Conservation (phyloP, 768 basidiomycete species). For the Leccinellum rugosiceps region DNA sequence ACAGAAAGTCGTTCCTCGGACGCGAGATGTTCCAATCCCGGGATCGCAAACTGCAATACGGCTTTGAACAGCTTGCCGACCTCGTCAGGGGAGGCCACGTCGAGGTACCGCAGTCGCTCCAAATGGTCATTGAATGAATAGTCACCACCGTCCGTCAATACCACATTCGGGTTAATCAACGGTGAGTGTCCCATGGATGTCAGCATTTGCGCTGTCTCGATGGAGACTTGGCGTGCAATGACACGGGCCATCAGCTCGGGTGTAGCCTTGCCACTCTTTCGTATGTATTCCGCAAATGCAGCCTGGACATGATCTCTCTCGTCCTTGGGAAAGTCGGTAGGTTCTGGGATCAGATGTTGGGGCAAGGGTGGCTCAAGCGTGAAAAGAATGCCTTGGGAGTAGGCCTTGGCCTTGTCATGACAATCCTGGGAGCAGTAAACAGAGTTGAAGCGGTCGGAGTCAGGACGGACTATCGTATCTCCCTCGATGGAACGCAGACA, state of each 20-base stretch:
- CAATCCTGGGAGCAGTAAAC: conserved; percentile 76
- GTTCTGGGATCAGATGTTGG: conserved; percentile 32
- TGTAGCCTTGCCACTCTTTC: conserved; percentile 42
- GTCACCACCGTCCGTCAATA: conserved; percentile 42
- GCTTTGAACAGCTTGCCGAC: conserved; percentile 49
- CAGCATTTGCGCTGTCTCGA: conserved; percentile 59
- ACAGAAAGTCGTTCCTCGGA: conserved; percentile 59
- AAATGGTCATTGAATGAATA: conserved; percentile 75
- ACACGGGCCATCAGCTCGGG: conserved; percentile 67
- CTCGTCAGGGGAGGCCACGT: conserved; percentile 46
- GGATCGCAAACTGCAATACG: conserved; percentile 59
- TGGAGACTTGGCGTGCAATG: conserved; percentile 66
- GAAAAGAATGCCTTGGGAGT: conserved; percentile 71
- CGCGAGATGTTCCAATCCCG: conserved; percentile 70
- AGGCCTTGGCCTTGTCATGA: conserved; percentile 48
- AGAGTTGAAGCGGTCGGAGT: conserved; percentile 51
- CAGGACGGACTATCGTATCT: conserved; percentile 41
- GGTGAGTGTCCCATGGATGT: conserved; percentile 19
- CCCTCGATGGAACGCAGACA: conserved; percentile 62
- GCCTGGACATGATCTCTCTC: conserved; percentile 57
- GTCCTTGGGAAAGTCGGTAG: conserved; percentile 34
- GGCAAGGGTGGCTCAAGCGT: conserved; percentile 63
- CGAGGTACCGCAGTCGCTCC: conserved; percentile 69
- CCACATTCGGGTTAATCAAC: conserved; percentile 12
- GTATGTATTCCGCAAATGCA: conserved; percentile 54